These are phyloP conservation scores for Boletellus dicymbophilus DNA, from an alignment of 1,284 basidiomycete genomes.

Conservation along the genomic window DNA sequence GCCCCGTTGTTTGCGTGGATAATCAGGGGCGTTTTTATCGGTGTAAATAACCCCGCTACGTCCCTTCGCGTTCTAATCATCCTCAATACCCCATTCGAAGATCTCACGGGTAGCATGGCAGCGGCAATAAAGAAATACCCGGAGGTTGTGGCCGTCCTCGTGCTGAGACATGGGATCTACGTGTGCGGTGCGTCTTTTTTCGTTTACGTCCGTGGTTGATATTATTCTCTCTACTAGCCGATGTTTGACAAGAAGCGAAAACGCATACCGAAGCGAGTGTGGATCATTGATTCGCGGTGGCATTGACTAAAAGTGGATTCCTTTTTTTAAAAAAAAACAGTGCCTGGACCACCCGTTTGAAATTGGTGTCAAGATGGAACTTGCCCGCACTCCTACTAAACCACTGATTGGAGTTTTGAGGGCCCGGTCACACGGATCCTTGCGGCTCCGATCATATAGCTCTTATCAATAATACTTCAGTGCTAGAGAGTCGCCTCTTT, in stretches of 20 bases:
- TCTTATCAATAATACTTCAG: too few relatives aligned
- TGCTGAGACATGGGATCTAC: slow-evolving; percentile 82
- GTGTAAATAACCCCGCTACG: slow-evolving; percentile 68
- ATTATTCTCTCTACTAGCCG: slow-evolving; percentile 40
- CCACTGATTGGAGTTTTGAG: too few relatives aligned
- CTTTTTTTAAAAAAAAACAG: slow-evolving; percentile 38
- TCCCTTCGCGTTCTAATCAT: slow-evolving; percentile 86
- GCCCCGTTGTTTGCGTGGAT: slow-evolving; percentile 45
- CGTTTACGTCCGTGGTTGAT: background rate
- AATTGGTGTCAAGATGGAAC: slow-evolving; percentile 79
- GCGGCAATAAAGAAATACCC: slow-evolving; percentile 79
- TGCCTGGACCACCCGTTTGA: slow-evolving; percentile 89
- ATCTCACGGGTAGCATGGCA: slow-evolving; percentile 84
- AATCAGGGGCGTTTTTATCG: slow-evolving; percentile 87
- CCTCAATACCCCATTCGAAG: slow-evolving; percentile 86
- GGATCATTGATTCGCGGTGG: background rate
- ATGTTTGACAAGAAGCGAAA: slow-evolving; percentile 87
- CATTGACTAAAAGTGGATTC: background rate
- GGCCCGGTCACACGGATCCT: too few relatives aligned
- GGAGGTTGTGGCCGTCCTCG: slow-evolving; percentile 77
- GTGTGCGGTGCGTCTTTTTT: slow-evolving; percentile 67
- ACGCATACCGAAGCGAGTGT: slow-evolving; percentile 73
- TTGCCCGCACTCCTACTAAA: slow-evolving; percentile 55
- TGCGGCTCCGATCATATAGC: too few relatives aligned
- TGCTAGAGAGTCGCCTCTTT: too few relatives aligned